Conservation (phyloP, 108 stramenopile genomes). For the Parietichytrium sp. region DNA sequence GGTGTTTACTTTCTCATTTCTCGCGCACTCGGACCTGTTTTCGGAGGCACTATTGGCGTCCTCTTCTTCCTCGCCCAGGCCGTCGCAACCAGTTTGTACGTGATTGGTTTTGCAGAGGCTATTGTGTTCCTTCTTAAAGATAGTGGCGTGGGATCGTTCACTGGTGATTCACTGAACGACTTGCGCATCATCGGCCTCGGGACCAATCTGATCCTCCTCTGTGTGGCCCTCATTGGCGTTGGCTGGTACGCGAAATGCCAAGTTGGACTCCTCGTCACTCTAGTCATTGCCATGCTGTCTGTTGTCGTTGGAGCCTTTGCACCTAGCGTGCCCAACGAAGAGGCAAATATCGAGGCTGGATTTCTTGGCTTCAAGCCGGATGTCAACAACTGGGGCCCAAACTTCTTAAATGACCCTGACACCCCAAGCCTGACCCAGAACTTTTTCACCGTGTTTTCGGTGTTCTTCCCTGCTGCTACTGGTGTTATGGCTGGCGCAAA, state of each 20-base stretch:
- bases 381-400: constrained; percentile 59
- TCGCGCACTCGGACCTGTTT: constrained; percentile 66
- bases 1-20: constrained; percentile 81
- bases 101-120: constrained; percentile 72
- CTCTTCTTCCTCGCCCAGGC: constrained; percentile 74
- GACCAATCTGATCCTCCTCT: constrained; percentile 5
- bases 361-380: constrained; percentile 36
- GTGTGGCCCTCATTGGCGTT: constrained; percentile 41
- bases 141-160: neutral
- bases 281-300: neutral
- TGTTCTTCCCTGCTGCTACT: constrained; percentile 77
- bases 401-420: constrained; percentile 27
- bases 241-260: constrained; percentile 44
- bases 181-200: constrained; percentile 41
- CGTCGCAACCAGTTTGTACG: constrained; percentile 62
- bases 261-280: constrained; percentile 40
- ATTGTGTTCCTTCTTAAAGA: neutral
- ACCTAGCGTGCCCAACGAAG: neutral
- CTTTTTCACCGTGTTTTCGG: constrained; percentile 54
- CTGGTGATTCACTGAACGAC: constrained; percentile 12
- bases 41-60: constrained; percentile 70
- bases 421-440: neutral
- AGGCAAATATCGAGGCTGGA: constrained; percentile 6
- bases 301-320: constrained; percentile 40
- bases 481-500: constrained; percentile 75